Evolutionary conservation across 2,329 filamentous ascomycete species (phyloP).

Genomic region (Colletotrichum chrysophilum): DNA sequence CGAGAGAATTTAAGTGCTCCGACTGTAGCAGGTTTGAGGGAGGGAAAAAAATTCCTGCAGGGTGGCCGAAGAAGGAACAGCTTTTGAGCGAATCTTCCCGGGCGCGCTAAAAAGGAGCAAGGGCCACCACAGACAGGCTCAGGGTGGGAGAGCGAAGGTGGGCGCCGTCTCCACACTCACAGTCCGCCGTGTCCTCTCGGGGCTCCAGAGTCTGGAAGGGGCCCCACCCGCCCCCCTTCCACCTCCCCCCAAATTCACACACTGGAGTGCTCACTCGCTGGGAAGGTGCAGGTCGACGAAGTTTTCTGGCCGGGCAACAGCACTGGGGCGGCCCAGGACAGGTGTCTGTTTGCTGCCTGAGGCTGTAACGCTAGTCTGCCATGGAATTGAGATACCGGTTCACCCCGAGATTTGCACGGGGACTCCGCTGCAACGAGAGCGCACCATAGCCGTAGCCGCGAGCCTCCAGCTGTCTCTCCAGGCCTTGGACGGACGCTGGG

Average conservation of each 20-base stretch:
- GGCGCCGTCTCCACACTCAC: conserved; percentile 21
- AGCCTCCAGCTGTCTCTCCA: background rate
- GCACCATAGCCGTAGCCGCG: background rate
- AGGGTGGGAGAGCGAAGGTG: conserved; percentile 20
- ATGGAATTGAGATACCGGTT: conserved; percentile 24
- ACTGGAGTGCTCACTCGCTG: background rate
- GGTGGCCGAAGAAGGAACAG: conserved; percentile 40
- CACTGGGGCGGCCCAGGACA: background rate
- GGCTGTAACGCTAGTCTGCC: conserved; percentile 21
- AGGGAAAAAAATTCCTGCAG: conserved; percentile 58
- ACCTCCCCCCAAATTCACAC: conserved; percentile 10
- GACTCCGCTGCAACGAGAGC: conserved; percentile 11
- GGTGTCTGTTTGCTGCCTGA: conserved; percentile 6
- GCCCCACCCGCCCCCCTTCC: conserved; percentile 5
- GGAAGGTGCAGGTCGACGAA: conserved; percentile 8
- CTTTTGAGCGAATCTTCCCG: conserved; percentile 64
- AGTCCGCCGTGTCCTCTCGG: background rate
- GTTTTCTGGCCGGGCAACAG: conserved; percentile 19
- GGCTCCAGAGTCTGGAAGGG: background rate
- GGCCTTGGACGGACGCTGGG: background rate
- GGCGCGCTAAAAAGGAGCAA: conserved; percentile 25
- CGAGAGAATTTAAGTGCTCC: conserved; percentile 33
- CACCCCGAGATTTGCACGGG: conserved; percentile 25
- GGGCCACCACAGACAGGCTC: conserved; percentile 16
- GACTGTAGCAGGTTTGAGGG: conserved; percentile 48